Conservation (phyloP, 129 eudicot genomes). For the Chrysanthemum seticuspe region DNA sequence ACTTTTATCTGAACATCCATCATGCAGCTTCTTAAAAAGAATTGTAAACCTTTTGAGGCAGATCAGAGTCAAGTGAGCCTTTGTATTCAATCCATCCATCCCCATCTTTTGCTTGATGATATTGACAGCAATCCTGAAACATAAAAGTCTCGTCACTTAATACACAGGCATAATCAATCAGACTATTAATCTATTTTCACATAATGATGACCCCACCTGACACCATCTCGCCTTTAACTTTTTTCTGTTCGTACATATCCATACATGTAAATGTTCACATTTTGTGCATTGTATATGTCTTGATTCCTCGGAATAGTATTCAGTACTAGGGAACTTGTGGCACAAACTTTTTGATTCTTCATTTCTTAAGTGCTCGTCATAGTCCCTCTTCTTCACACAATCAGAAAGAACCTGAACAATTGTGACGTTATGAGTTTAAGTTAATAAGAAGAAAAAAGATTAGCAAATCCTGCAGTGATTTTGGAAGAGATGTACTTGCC, state of each 20-base stretch:
- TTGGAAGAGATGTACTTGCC: conserved; percentile 32
- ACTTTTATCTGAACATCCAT: background rate
- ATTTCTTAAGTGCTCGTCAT: conserved; percentile 82
- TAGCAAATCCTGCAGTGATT: background rate
- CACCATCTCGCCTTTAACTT: conserved; percentile 98
- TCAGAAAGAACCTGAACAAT: conserved; percentile 79
- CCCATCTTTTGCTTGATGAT: conserved; percentile 98
- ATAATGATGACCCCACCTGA: conserved; percentile 52
- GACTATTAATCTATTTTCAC: background rate
- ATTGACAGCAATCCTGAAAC: conserved; percentile 89
- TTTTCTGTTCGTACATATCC: conserved; percentile 91
- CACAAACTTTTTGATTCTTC: conserved; percentile 61
- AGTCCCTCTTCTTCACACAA: conserved; percentile 79
- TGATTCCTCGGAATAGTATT: conserved; percentile 77
- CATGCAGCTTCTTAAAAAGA: background rate
- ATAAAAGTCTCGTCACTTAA: background rate
- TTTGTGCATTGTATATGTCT: conserved; percentile 97
- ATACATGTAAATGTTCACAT: conserved; percentile 86
- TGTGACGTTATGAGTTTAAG: background rate
- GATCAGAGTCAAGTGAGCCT: conserved; percentile 75
- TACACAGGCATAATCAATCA: background rate
- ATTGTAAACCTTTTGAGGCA: conserved; percentile 70
- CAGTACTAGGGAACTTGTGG: conserved; percentile 67
- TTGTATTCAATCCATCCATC: conserved; percentile 98
- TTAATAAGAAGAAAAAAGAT: background rate